A percentile compares a stretch with the other conserved stretches of the same genome.
Conservation (phyloP, 2,329 filamentous ascomycete genomes). For the Bimuria novae-zelandiae region DNA sequence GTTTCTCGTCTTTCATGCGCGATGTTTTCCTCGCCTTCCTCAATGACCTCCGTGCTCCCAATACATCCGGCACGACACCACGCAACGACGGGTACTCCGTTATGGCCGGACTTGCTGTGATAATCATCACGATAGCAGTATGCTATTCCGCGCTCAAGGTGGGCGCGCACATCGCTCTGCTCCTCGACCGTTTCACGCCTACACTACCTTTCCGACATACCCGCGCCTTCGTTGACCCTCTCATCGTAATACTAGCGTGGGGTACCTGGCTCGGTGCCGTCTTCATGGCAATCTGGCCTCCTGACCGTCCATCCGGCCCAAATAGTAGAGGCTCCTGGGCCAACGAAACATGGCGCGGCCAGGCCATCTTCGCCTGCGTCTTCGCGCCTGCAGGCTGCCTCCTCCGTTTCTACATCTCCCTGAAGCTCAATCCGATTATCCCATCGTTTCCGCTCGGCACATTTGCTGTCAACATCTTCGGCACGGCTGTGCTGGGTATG, state of each 20-base stretch:
- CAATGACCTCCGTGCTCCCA: constrained; percentile 68
- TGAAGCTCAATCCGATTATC: constrained; percentile 70
- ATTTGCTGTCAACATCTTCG: constrained; percentile 78
- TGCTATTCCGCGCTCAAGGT: constrained; percentile 71
- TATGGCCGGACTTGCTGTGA: constrained; percentile 76
- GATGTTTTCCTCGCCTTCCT: constrained; percentile 80
- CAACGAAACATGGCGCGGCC: constrained; percentile 71
- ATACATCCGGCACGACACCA: constrained; percentile 45
- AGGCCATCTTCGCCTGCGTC: constrained; percentile 74
- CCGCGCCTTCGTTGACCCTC: constrained; percentile 66
- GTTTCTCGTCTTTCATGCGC: constrained; percentile 83
- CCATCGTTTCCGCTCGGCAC: constrained; percentile 82
- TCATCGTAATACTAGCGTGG: constrained; percentile 67
- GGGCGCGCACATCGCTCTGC: constrained; percentile 75
- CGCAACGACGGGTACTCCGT: constrained; percentile 76
- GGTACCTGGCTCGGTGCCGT: constrained; percentile 80
- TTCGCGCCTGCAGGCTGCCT: constrained; percentile 84
- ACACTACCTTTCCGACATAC: constrained; percentile 62
- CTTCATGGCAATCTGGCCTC: constrained; percentile 72
- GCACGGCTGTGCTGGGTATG: constrained; percentile 75
- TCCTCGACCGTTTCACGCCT: constrained; percentile 62
- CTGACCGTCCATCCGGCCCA: too few species aligned
- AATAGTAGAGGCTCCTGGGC: too few species aligned
- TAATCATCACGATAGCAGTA: constrained; percentile 72
- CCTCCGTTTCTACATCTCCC: constrained; percentile 71